Percentiles rank a stretch among this genome's conserved stretches.
phyloP scores from a whole-genome alignment of 768 basidiomycete species.

The Cystobasidiopsis lactophilus region DNA sequence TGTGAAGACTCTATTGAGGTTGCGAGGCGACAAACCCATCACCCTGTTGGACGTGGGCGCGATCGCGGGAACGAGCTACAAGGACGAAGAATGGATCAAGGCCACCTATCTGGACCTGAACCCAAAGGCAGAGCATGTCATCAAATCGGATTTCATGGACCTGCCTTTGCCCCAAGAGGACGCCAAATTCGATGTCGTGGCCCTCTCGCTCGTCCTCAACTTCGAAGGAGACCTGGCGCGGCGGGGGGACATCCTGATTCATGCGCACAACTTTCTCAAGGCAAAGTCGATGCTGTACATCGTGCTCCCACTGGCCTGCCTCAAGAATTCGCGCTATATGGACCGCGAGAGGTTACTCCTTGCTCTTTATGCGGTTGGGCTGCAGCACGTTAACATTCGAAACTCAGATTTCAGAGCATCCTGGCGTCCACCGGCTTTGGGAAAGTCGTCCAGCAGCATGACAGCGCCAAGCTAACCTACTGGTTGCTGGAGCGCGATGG shows the following conservation, averaged over 20 bases:
- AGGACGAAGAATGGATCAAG: conserved; percentile 13
- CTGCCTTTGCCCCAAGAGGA: conserved; percentile 8
- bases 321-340: conserved; percentile 18
- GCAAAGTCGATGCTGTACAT: conserved; percentile 16
- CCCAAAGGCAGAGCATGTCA: conserved; percentile 14
- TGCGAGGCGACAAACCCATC: conserved; percentile 7
- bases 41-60: conserved; percentile 5
- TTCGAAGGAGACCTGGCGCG: conserved; percentile 13
- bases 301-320: conserved; percentile 19
- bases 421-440: conserved; percentile 13
- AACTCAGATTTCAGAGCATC: not conserved
- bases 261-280: conserved; percentile 15
- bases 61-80: conserved; percentile 4
- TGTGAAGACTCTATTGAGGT: conserved; percentile 12
- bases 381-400: no score
- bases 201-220: conserved; percentile 17
- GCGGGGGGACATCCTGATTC: conserved; percentile 18
- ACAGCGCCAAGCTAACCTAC: conserved; percentile 14
- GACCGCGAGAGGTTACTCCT: conserved; percentile 10
- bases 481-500: conserved; percentile 12
- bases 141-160: conserved; percentile 18
- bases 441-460: conserved; percentile 11
- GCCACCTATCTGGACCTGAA: conserved; percentile 19
- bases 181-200: conserved; percentile 15
- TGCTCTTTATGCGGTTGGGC: no score